Conservation (phyloP, 1,284 basidiomycete species). For the Ceratobasidium sp. region DNA sequence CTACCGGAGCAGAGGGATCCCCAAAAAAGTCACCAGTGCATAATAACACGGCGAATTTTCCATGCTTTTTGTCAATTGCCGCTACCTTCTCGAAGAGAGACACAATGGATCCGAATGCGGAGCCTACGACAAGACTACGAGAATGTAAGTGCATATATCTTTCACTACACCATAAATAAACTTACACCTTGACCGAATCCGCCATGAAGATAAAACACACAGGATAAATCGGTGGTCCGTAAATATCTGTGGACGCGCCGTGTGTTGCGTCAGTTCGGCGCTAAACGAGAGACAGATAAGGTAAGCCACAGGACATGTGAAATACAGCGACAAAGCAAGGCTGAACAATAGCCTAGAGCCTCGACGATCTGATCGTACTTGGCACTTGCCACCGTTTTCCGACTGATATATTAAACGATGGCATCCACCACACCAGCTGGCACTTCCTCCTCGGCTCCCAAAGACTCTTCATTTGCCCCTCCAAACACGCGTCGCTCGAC, state of each 20-base stretch:
- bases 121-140: slow-evolving; percentile 87
- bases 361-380: background rate
- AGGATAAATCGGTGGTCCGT: no score
- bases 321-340: background rate
- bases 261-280: no score
- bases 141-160: background rate
- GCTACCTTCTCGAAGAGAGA: slow-evolving; percentile 86
- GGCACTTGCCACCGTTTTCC: background rate
- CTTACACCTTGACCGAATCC: slow-evolving; percentile 39
- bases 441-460: background rate
- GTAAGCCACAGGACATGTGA: background rate
- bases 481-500: slow-evolving; percentile 33
- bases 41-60: slow-evolving; percentile 91
- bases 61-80: slow-evolving; percentile 92
- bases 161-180: background rate
- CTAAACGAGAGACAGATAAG: no score
- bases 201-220: background rate
- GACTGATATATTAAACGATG: background rate
- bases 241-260: no score
- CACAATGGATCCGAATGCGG: slow-evolving; percentile 81
- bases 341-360: slow-evolving; percentile 18
- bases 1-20: slow-evolving; percentile 58
- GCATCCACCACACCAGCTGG: background rate
- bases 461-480: background rate
- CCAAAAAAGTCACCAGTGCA: slow-evolving; percentile 94